phyloP scores from a whole-genome alignment of 2,329 filamentous ascomycete species.

The Pseudopyricularia cyperi region DNA sequence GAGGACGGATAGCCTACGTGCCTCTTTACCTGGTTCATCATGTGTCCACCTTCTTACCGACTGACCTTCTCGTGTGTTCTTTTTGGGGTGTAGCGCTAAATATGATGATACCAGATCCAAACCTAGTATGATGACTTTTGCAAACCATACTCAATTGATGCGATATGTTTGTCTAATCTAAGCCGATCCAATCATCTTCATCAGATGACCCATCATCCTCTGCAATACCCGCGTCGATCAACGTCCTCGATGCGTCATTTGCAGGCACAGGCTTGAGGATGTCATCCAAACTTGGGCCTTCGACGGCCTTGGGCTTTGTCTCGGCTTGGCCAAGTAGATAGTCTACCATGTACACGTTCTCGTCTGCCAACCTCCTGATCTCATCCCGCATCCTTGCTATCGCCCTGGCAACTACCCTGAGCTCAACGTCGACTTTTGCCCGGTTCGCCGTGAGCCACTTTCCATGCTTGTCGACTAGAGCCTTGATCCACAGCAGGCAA shows the following conservation, averaged over 20 bases:
- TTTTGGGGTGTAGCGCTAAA: too few species aligned
- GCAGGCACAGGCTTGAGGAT: slow-evolving; percentile 11
- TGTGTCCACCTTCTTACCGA: too few species aligned
- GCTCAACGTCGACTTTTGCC: slow-evolving; percentile 68
- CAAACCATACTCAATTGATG: too few species aligned
- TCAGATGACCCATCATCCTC: slow-evolving; percentile 24
- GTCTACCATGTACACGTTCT: slow-evolving; percentile 81
- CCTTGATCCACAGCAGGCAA: slow-evolving; percentile 84
- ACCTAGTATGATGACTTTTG: too few species aligned
- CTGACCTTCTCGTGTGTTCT: too few species aligned
- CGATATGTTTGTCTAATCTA: slow-evolving; percentile 28
- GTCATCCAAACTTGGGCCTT: slow-evolving; percentile 11
- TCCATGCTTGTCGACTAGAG: slow-evolving; percentile 69
- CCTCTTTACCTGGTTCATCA: too few species aligned
- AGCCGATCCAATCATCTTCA: slow-evolving; percentile 31
- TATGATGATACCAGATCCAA: too few species aligned
- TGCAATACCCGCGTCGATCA: slow-evolving; percentile 15
- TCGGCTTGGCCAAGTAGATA: slow-evolving; percentile 51
- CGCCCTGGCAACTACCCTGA: slow-evolving; percentile 70
- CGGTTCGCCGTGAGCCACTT: slow-evolving; percentile 72
- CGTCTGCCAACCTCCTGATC: slow-evolving; percentile 69
- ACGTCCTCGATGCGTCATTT: slow-evolving; percentile 9
- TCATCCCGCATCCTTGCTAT: slow-evolving; percentile 71
- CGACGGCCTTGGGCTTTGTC: slow-evolving; percentile 2
- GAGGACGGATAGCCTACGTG: too few species aligned